Evolutionary conservation across 2,329 filamentous ascomycete genomes (phyloP).

Genomic region (Claviceps lovelessii): DNA sequence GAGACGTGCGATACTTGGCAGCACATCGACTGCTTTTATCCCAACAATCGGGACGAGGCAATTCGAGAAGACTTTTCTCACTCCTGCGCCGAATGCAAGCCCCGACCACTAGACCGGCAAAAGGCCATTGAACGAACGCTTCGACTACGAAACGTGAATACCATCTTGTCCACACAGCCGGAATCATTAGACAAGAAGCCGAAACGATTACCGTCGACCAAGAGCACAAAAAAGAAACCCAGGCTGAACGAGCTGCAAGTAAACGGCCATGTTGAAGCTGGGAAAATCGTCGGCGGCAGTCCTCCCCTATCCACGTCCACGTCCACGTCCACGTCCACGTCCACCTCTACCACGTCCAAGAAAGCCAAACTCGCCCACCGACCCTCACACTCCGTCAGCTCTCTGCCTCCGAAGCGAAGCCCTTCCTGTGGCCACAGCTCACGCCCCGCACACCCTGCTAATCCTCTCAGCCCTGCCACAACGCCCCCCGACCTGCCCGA

Average conservation of each 20-base stretch:
- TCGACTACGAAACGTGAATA: constrained; percentile 34
- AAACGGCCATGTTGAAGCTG: constrained; percentile 40
- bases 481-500: constrained; percentile 52
- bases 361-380: constrained; percentile 73
- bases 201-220: constrained; percentile 55
- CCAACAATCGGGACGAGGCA: constrained; percentile 55
- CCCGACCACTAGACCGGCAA: constrained; percentile 57
- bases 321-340: constrained; percentile 37
- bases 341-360: constrained; percentile 50
- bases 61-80: constrained; percentile 61
- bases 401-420: constrained; percentile 50
- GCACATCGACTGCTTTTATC: constrained; percentile 93
- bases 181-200: constrained; percentile 52
- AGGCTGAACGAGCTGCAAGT: constrained; percentile 55
- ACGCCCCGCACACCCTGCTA: constrained; percentile 39
- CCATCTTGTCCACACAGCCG: constrained; percentile 14
- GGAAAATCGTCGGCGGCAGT: constrained; percentile 27
- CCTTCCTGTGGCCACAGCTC: constrained; percentile 53
- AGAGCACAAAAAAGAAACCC: constrained; percentile 76
- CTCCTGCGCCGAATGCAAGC: constrained; percentile 79
- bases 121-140: constrained; percentile 60
- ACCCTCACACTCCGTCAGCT: constrained; percentile 59
- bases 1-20: constrained; percentile 96
- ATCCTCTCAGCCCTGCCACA: constrained; percentile 62
- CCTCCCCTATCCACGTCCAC: constrained; percentile 41